phyloP scores from a whole-genome alignment of 495 filamentous ascomycete species.

The Aspergillus coremiiformis region DNA sequence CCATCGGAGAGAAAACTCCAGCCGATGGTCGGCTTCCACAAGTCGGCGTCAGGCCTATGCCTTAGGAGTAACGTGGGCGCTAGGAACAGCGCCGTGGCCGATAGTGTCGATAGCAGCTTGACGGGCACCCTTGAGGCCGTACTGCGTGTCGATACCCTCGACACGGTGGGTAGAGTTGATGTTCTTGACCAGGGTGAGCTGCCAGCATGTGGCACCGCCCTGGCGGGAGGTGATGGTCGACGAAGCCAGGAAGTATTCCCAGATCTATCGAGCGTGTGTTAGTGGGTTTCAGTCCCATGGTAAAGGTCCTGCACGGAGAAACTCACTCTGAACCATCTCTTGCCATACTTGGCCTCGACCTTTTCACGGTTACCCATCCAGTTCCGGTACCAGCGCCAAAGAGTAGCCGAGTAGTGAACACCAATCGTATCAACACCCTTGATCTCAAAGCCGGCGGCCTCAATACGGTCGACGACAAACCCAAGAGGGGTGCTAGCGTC shows the following conservation, averaged over 20 bases:
- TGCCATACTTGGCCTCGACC: slow-evolving; percentile 91
- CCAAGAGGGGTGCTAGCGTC: slow-evolving; percentile 61
- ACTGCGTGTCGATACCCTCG: slow-evolving; percentile 75
- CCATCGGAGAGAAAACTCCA: background rate
- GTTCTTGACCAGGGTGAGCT: slow-evolving; percentile 95
- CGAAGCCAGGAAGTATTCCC: slow-evolving; percentile 95
- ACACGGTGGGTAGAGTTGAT: slow-evolving; percentile 92
- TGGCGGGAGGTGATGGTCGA: slow-evolving; percentile 92
- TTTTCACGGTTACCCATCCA: slow-evolving; percentile 96
- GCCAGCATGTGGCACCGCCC: slow-evolving; percentile 89
- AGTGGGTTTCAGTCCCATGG: background rate
- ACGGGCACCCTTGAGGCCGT: slow-evolving; percentile 63
- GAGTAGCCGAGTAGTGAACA: slow-evolving; percentile 93
- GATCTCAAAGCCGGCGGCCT: slow-evolving; percentile 57
- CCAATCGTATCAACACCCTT: slow-evolving; percentile 74
- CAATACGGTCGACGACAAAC: slow-evolving; percentile 56
- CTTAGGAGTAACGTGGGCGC: slow-evolving; percentile 35
- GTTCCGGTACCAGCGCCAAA: slow-evolving; percentile 99
- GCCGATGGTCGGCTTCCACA: background rate
- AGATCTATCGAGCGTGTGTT: slow-evolving; percentile 57
- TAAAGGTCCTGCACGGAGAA: background rate
- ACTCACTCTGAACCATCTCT: slow-evolving; percentile 90
- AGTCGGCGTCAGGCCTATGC: slow-evolving; percentile 8
- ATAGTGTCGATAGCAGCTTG: slow-evolving; percentile 34
- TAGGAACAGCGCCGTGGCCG: slow-evolving; percentile 34